phyloP scores from a whole-genome alignment of 176 grass and related monocot species.

The Aegilops tauschii region DNA sequence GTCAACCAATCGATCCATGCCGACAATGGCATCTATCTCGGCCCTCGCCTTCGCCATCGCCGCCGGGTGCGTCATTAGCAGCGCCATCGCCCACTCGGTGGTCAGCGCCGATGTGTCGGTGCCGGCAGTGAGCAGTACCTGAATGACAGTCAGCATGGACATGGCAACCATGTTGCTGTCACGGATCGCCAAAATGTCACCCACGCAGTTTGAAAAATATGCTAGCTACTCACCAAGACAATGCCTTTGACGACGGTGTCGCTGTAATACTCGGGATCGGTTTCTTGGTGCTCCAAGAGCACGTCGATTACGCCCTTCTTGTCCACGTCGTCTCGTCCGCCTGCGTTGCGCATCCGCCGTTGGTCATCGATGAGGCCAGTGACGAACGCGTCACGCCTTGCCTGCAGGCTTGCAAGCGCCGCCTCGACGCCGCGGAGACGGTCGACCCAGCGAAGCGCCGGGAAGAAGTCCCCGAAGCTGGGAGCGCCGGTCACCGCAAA shows the following conservation, averaged over 20 bases:
- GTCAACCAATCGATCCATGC: conserved; percentile 30
- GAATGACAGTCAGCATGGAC: too few species aligned
- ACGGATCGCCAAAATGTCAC: too few species aligned
- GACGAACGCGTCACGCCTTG: conserved; percentile 39
- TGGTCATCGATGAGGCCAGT: neutral
- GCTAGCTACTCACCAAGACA: conserved; percentile 28
- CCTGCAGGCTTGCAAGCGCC: neutral
- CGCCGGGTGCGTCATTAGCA: conserved; percentile 33
- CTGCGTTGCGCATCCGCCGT: neutral
- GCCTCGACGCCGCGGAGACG: conserved; percentile 19
- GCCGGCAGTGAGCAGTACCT: conserved; percentile 29
- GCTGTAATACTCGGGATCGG: conserved; percentile 44
- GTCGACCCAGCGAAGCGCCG: conserved; percentile 42
- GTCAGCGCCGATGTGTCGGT: conserved; percentile 50
- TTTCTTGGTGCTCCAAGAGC: conserved; percentile 41
- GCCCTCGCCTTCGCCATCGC: conserved; percentile 25
- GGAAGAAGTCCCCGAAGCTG: conserved; percentile 52
- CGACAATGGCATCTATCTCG: conserved; percentile 36
- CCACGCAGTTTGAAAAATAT: too few species aligned
- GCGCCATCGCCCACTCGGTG: conserved; percentile 61
- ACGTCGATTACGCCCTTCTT: conserved; percentile 38
- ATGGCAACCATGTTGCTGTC: too few species aligned
- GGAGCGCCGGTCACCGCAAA: conserved; percentile 23
- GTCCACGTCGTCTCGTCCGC: neutral
- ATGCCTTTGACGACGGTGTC: conserved; percentile 58